Conservation (phyloP, 2,329 filamentous ascomycete genomes). For the Nemania sp. region DNA sequence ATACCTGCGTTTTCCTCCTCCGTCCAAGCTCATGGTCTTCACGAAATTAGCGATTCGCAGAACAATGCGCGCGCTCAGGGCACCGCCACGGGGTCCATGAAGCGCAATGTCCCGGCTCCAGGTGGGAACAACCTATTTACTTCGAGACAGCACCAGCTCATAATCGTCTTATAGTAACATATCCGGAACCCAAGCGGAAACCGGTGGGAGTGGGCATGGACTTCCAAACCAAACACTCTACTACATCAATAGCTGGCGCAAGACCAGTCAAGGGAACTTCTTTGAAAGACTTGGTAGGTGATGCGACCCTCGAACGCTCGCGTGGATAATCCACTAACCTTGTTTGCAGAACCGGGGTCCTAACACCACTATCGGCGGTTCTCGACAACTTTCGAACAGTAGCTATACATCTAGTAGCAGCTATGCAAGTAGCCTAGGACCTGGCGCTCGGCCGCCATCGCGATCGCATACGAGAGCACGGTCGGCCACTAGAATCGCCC, state of each 20-base stretch:
- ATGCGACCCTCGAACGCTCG: neutral
- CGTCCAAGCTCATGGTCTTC: conserved; percentile 55
- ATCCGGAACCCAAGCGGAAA: conserved; percentile 71
- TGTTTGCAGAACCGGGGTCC: conserved; percentile 30
- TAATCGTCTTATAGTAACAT: conserved; percentile 56
- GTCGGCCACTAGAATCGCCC: conserved; percentile 48
- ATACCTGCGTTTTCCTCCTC: conserved; percentile 43
- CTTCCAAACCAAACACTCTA: conserved; percentile 56
- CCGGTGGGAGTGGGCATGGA: conserved; percentile 66
- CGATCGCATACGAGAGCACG: conserved; percentile 47
- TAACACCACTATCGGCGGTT: conserved; percentile 19
- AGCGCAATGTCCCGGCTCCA: conserved; percentile 63
- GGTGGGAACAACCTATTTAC: conserved; percentile 51
- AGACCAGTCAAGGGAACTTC: conserved; percentile 60
- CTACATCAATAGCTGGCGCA: conserved; percentile 57
- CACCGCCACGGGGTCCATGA: conserved; percentile 55
- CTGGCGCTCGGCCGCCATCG: conserved; percentile 53
- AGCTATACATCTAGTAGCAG: conserved; percentile 55
- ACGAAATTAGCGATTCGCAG: conserved; percentile 71
- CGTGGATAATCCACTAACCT: conserved; percentile 38
- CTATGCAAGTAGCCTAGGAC: conserved; percentile 53
- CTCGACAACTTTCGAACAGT: conserved; percentile 49
- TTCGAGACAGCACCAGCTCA: conserved; percentile 39
- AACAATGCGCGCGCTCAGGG: conserved; percentile 65
- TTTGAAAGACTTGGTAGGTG: conserved; percentile 50